Base-by-base conservation (phyloP, 2,329 filamentous ascomycete genomes). In the Paecilomyces sp. region DNA sequence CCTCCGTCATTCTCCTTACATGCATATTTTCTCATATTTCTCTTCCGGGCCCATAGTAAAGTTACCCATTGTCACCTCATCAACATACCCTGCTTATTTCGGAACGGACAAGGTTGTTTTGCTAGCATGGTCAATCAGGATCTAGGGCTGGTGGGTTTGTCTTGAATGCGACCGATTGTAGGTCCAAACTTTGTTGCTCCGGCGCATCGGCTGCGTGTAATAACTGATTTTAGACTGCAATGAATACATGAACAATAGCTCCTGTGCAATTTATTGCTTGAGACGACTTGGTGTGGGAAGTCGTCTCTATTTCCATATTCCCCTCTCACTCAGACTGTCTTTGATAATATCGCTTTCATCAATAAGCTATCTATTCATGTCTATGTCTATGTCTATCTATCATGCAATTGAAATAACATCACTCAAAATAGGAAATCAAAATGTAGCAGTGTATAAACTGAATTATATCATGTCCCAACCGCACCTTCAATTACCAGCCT, bases 171-270 rank as follows among this genome's bases (percentile, higher is more conserved):
- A 30, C 51, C 41, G 41, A n/a, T n/a, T 47, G 41, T 47, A 15
- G 41, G n/a, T 47, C 41, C 41, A 9, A 15, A 47, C 41, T 47
- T 53, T 9, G 51, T 25, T 53, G 51, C 50, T 53, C 22, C 30
- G 64, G 62, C 51, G 33, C 34, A 57, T 61, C 55, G 54, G 57
- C 57, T 61, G 56, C 61, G 34, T 47, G 50, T 60, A 60, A 55
- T 54, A 64, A 60, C 56, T 67, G 65, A 60, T 66, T 65, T 22
- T 67, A 68, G 66, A 67, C 67, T 66, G 64, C 58, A 68, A 67
- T 67, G 41, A 7, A 47, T 47, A 47, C n/a, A 18, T 47, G 41
- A 47, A 18, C 13, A 22, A 47, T 47, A 47, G 41, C 41, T 18
- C n/a, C 41, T 47, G 36, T 47, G 41, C n/a, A 9, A 47, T 8